A percentile compares a stretch with the other conserved stretches of the same genome.
These are phyloP conservation scores for Podospora australis DNA, from an alignment of 495 filamentous ascomycete species.

Conservation along the genomic window DNA sequence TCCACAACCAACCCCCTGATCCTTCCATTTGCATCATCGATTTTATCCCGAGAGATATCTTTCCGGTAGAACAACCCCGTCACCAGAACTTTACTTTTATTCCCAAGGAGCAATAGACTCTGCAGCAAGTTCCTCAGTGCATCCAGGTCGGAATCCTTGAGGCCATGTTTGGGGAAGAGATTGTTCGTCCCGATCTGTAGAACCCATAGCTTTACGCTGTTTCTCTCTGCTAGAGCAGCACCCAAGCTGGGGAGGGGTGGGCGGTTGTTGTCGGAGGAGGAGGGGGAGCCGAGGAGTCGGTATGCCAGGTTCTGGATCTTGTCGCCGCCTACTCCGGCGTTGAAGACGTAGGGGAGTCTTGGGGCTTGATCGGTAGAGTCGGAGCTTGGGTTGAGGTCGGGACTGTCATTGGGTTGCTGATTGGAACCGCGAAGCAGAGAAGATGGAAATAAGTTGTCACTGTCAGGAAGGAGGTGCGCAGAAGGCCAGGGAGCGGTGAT, in stretches of 20 bases:
- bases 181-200: constrained; percentile 29
- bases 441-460: too few relatives aligned
- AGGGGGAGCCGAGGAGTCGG: constrained; percentile 28
- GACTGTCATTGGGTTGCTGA: too few relatives aligned
- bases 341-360: constrained; percentile 10
- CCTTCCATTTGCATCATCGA: constrained; percentile 13
- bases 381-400: too few relatives aligned
- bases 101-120: constrained; percentile 9
- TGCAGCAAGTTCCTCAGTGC: constrained; percentile 20
- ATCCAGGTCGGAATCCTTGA: constrained; percentile 17
- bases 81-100: constrained; percentile 9
- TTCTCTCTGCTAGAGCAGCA: constrained; percentile 5
- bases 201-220: constrained; percentile 25
- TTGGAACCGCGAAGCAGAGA: too few relatives aligned
- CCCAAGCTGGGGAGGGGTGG: too few relatives aligned
- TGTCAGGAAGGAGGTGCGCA: constrained; percentile 2
- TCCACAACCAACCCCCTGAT: constrained; percentile 3
- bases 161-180: constrained; percentile 30
- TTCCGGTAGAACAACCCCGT: constrained; percentile 14
- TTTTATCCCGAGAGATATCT: constrained; percentile 8
- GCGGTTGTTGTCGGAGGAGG: too few relatives aligned
- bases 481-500: constrained; percentile 17
- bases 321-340: constrained; percentile 25
- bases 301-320: constrained; percentile 30
- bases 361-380: too few relatives aligned